Base-by-base conservation (phyloP, 441 rosid genomes). In the Oxalis stricta region DNA sequence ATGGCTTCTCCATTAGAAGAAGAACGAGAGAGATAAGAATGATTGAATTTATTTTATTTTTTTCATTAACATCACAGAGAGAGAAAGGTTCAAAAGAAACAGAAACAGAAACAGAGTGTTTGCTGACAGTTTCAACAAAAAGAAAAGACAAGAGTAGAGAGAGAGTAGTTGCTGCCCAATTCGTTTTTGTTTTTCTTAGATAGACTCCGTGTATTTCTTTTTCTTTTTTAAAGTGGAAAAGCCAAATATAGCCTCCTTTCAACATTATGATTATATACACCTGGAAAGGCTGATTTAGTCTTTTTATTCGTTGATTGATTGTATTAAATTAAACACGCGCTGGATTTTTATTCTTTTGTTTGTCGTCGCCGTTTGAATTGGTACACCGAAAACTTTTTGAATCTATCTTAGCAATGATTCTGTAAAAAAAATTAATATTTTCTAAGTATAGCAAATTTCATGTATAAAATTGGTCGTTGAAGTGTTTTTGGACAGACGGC, bases 41-140 rank as follows among this genome's bases (percentile, higher is more conserved):
- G 40, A 38, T 24, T 38, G 14, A 1, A 1, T 16, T 1, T 32
- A 18, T 15, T 18, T 15, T 38, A 6, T 28, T 34, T 13, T 34
- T 9, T n/a, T 5, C 19, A 17, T 31, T 18, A 11, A 14, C 5
- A 18, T 4, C 10, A 26, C 17, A 16, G 32, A 41, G 45, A n/a
- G n/a, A n/a, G n/a, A n/a, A n/a, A n/a, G n/a, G n/a, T n/a, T n/a
- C n/a, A n/a, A n/a, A n/a, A n/a, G n/a, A n/a, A n/a, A n/a, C n/a
- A n/a, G n/a, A n/a, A n/a, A n/a, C n/a, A 18, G 5, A 9, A 1
- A 26, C 31, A 18, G 7, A 5, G 8, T 34, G 1, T 47, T 10
- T 37, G 64, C 48, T 56, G 75, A 63, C 61, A 51, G 51, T 34
- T 58, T 69, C 70, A 51, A 54, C 14, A 46, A 12, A 26, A 47